Evolutionary conservation across 2,329 filamentous ascomycete species (phyloP), one percentile per base, ranked within the genome.

Genomic region (Apiospora koreana): DNA sequence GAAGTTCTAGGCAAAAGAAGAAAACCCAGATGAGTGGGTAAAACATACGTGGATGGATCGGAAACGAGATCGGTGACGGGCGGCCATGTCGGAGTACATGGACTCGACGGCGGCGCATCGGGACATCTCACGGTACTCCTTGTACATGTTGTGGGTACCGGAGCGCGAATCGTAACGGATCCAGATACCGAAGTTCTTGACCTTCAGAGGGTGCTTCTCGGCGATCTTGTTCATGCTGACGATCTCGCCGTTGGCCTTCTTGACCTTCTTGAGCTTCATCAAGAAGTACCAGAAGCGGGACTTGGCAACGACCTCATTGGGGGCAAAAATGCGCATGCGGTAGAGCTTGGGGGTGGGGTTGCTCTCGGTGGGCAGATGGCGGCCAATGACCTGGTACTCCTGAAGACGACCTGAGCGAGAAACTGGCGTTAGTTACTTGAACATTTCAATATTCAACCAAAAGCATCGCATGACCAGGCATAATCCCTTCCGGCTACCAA

Each of bases 71-170:
- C 94, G 94, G 92, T 99, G 96, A 85, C 96, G 94, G 85, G 97
- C 95, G 79, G 96, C 94, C 96, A 99, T 98, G 89, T 99, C 96
- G 87, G 96, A 93, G 93, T 99, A 99, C 83, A 99, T 91, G 79
- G 95, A 87, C 87, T 98, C 93, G 81, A 98, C 95, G 77, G 96
- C 96, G 79, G 96, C 95, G 82, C 92, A 93, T 86, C 96, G 91
- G 84, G 93, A 95, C 91, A 98, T 93, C 91, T 98, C 96, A 84
- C 96, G 94, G 93, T 98, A 98, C 92, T 99, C 96, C 92, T 98
- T 98, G 94, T 99, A 99, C 96, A 99, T 99, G 93, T 99, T 99
- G 94, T 99, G 96, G 81, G 96, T 99, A 81, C 96, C 96, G 81
- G 96, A 98, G 86, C 96, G 95, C 75, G 97, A 99, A 89, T 99